Conservation (phyloP, 2,329 filamentous ascomycete species). For the Sporothrix pallida region DNA sequence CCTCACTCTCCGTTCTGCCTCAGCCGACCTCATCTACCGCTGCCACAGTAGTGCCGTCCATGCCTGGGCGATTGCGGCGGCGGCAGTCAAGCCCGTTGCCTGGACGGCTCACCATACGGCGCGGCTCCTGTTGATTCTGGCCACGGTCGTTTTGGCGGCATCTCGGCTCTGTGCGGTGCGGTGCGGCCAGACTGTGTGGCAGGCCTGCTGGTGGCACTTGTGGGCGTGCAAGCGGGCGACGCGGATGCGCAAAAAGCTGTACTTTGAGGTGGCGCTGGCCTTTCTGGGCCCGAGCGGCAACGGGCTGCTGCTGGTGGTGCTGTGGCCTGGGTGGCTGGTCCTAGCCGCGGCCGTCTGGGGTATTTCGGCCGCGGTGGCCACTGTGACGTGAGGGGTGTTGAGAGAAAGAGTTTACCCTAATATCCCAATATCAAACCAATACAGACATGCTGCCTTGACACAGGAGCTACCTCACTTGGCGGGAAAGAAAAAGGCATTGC, state of each 20-base stretch:
- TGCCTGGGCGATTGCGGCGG: slow-evolving; percentile 8
- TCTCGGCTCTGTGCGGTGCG: not conserved
- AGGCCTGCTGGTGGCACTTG: slow-evolving; percentile 26
- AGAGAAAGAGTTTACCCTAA: not conserved
- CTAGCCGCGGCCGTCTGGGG: slow-evolving; percentile 49
- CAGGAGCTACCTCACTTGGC: slow-evolving; percentile 43
- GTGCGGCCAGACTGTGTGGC: slow-evolving; percentile 5
- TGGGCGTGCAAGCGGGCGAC: slow-evolving; percentile 31
- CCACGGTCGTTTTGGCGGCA: not conserved
- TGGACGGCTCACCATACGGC: not conserved
- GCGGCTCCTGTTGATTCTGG: not conserved
- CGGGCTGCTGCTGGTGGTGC: slow-evolving; percentile 55
- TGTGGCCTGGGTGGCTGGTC: slow-evolving; percentile 64
- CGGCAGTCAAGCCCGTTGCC: not conserved
- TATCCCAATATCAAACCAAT: not conserved
- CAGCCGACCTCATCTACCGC: slow-evolving; percentile 24
- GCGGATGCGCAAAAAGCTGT: slow-evolving; percentile 37
- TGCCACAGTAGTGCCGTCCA: slow-evolving; percentile 25
- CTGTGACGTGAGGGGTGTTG: not conserved
- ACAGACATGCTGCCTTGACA: slow-evolving; percentile 8
- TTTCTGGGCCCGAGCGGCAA: slow-evolving; percentile 59
- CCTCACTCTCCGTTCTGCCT: slow-evolving; percentile 5
- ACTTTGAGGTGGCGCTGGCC: slow-evolving; percentile 57
- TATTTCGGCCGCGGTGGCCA: slow-evolving; percentile 47
- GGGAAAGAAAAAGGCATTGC: slow-evolving; percentile 91